phyloP scores from a whole-genome alignment of 106 monocot genomes.

The Cymbidium sinense region DNA sequence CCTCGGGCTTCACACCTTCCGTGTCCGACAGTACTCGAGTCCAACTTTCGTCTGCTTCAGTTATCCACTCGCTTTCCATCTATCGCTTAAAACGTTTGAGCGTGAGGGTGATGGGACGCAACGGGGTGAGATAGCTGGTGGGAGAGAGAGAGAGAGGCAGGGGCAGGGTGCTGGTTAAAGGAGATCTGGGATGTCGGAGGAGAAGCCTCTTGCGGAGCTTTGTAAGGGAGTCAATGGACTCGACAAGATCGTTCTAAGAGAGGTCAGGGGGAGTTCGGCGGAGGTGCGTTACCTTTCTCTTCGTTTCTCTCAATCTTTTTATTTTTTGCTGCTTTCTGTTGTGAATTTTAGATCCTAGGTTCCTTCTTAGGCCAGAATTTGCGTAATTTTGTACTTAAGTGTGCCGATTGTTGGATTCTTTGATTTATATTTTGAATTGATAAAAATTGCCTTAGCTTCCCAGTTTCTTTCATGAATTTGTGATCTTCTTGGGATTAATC shows the following conservation, averaged over 20 bases:
- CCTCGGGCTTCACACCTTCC: too few relatives aligned
- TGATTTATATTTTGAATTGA: background rate
- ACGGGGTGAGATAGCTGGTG: background rate
- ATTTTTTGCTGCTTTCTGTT: background rate
- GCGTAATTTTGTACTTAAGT: background rate
- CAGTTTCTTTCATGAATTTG: background rate
- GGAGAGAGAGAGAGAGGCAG: background rate
- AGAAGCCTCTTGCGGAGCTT: conserved; percentile 15
- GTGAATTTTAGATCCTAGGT: background rate
- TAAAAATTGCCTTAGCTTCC: background rate
- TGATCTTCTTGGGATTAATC: background rate
- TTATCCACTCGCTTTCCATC: background rate
- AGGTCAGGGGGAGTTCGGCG: conserved; percentile 21
- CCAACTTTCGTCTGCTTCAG: background rate
- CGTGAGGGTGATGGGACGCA: background rate
- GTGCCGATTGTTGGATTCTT: background rate
- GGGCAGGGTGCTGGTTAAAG: background rate
- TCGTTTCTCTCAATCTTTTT: background rate
- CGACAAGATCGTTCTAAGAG: conserved; percentile 17
- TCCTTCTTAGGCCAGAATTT: background rate
- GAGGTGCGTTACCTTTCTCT: conserved; percentile 11
- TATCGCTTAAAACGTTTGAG: background rate
- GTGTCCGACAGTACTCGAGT: too few relatives aligned
- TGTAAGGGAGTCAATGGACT: conserved; percentile 29
- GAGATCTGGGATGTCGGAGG: conserved; percentile 22